Percentiles rank a stretch among this genome's conserved stretches.
These are phyloP conservation scores for Tulasnella sp. DNA, from an alignment of 768 basidiomycete genomes.

Conservation along the genomic window DNA sequence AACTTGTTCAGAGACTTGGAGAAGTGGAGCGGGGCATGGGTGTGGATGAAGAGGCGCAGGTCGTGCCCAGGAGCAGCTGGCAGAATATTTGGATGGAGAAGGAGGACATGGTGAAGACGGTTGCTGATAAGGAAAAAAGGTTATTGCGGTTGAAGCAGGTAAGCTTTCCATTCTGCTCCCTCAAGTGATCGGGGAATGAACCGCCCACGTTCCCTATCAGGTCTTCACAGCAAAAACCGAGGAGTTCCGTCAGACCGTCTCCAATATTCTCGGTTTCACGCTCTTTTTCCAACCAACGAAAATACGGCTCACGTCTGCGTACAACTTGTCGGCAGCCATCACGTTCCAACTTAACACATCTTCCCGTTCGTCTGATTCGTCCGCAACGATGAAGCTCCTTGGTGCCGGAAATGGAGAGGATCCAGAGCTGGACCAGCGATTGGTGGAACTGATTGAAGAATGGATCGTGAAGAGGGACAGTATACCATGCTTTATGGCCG, in stretches of 20 bases:
- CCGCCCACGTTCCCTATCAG: slow-evolving; percentile 45
- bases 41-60: slow-evolving; percentile 42
- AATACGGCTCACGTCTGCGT: slow-evolving; percentile 87
- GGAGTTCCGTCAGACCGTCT: slow-evolving; percentile 90
- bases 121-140: slow-evolving; percentile 82
- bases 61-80: slow-evolving; percentile 81
- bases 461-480: slow-evolving; percentile 35
- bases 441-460: slow-evolving; percentile 32
- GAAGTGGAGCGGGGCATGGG: slow-evolving; percentile 56
- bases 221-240: slow-evolving; percentile 82
- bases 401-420: slow-evolving; percentile 32
- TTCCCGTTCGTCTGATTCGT: slow-evolving; percentile 3
- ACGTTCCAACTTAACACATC: slow-evolving; percentile 56
- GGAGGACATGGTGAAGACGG: slow-evolving; percentile 61
- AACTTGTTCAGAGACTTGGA: slow-evolving; percentile 67
- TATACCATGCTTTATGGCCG: slow-evolving; percentile 37
- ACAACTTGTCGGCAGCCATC: slow-evolving; percentile 83
- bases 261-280: slow-evolving; percentile 87
- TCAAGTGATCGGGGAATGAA: too few species aligned
- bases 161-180: slow-evolving; percentile 19
- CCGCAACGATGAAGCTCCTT: slow-evolving; percentile 37
- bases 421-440: neutral
- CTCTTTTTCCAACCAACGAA: slow-evolving; percentile 90
- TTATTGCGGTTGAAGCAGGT: slow-evolving; percentile 81
- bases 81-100: slow-evolving; percentile 73